A percentile compares a stretch with the other conserved stretches of the same genome.
phyloP scores from a whole-genome alignment of 805 yeast genomes.

The Kodamaea leandrae region DNA sequence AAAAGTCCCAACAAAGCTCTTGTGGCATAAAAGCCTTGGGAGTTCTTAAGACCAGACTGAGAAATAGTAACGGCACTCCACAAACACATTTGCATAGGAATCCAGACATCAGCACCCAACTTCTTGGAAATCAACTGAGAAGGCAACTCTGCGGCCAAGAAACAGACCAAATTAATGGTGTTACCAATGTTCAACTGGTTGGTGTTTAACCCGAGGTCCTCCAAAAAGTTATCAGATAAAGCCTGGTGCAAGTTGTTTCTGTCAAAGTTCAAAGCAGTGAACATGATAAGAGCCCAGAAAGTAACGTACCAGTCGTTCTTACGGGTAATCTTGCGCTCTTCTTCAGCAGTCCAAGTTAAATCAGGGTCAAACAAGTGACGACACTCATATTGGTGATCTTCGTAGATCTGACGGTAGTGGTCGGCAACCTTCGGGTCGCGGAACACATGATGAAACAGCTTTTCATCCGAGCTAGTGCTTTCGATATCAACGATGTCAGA shows the following conservation, averaged over 20 bases:
- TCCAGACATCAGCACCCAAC: constrained; percentile 25
- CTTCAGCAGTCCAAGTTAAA: constrained; percentile 32
- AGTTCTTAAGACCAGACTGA: constrained; percentile 18
- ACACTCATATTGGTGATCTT: constrained; percentile 52
- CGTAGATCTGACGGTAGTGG: constrained; percentile 46
- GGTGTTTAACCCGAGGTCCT: constrained; percentile 22
- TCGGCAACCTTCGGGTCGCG: constrained; percentile 47
- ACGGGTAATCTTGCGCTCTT: constrained; percentile 20
- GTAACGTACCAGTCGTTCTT: constrained; percentile 24
- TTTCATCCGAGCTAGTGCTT: constrained; percentile 6
- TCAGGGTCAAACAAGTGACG: constrained; percentile 55
- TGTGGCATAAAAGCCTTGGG: constrained; percentile 20
- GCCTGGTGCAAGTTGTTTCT: constrained; percentile 26
- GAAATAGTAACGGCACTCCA: constrained; percentile 25
- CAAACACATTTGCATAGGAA: constrained; percentile 22
- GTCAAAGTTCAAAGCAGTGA: constrained; percentile 24
- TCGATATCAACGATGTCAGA: constrained; percentile 3
- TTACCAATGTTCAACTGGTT: constrained; percentile 25
- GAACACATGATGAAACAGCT: constrained; percentile 11
- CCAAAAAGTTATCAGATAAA: constrained; percentile 21
- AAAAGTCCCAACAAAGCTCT: constrained; percentile 23
- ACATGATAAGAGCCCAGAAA: constrained; percentile 23
- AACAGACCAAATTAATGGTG: constrained; percentile 21
- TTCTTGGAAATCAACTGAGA: constrained; percentile 26
- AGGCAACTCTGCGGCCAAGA: constrained; percentile 25